Evolutionary conservation across 2,329 filamentous ascomycete genomes (phyloP), one percentile per base, ranked within the genome.

Genomic region (Lachnellula willkommii): DNA sequence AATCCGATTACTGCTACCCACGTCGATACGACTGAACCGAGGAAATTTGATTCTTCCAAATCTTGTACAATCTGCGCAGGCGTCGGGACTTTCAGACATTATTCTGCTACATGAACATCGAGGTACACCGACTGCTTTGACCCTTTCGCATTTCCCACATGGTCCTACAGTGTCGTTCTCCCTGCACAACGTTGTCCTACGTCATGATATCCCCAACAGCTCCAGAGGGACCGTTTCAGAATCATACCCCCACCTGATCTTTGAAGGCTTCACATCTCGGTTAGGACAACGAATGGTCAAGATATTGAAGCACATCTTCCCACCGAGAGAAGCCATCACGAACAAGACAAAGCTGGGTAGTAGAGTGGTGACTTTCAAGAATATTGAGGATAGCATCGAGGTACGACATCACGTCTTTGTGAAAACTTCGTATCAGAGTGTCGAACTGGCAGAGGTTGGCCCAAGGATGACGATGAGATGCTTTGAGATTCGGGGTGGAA

Each of bases 391-490:
- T 58, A 85, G 88, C 58, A 95, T 97, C 52, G 93, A 99, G 73
- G 88, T 99, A 47, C 83, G 94, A 4, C 90, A 95, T 71, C 88
- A 91, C 70, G 92, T 99, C 2, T 99, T 96, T 69, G 93, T 99
- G 17, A 87, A 89, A 70, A 97, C 94, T 0, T 88, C 89, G 1
- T 94, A 93, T 69, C 86, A 95, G 68, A 89, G 87, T 56, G 90
- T 97, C 2, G 91, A 95, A 72, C 74, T 96, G 65, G 87, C 89
- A 14, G 91, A 96, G 71, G 90, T 95, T 50, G 91, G 93, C 0
- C 94, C 94, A 1, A 81, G 94, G 55, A 96, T 97, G 90, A 96
- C 91, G n/a, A 94, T 97, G 90, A 81, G 90, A 63, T 77, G 91
- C 52, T 99, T 97, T 69, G 90, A 97, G 75, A 96, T 99, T 59